phyloP scores from a whole-genome alignment of 805 yeast genomes.

The Zygosaccharomyces pseudorouxii region DNA sequence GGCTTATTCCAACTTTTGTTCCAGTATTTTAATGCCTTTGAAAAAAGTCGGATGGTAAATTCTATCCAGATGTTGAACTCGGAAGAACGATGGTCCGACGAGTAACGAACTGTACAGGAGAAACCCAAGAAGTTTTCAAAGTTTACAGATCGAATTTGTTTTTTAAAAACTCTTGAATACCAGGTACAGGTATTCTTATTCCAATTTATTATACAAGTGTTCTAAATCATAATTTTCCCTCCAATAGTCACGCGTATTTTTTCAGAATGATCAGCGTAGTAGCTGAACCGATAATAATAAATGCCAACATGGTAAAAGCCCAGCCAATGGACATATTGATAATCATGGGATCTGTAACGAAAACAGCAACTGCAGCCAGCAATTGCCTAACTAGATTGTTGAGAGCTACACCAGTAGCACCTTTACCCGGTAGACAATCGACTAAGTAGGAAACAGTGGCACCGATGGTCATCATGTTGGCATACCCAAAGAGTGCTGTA shows the following conservation, averaged over 20 bases:
- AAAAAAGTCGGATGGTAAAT: not conserved
- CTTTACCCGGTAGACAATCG: constrained; percentile 80
- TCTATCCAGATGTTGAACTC: not conserved
- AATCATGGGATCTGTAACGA: constrained; percentile 66
- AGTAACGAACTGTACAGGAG: too few relatives aligned
- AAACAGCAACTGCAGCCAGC: constrained; percentile 72
- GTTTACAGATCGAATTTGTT: too few relatives aligned
- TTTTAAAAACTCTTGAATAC: too few relatives aligned
- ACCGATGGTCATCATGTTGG: constrained; percentile 80
- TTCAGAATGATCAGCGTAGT: constrained; percentile 45
- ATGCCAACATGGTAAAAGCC: constrained; percentile 60
- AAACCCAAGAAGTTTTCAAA: too few relatives aligned
- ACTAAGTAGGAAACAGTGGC: constrained; percentile 75
- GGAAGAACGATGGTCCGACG: not conserved
- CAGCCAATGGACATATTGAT: constrained; percentile 68
- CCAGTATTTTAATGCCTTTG: not conserved
- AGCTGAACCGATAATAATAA: constrained; percentile 46
- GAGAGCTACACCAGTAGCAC: constrained; percentile 84
- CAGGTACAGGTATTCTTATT: constrained; percentile 12
- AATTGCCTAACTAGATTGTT: constrained; percentile 71
- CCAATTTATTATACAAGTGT: constrained; percentile 46
- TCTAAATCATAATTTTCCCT: constrained; percentile 60
- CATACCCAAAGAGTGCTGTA: constrained; percentile 75
- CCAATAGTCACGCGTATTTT: constrained; percentile 53
- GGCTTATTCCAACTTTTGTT: too few relatives aligned